Conservation (phyloP, 2,329 filamentous ascomycete species). For the Colletotrichum sp. region DNA sequence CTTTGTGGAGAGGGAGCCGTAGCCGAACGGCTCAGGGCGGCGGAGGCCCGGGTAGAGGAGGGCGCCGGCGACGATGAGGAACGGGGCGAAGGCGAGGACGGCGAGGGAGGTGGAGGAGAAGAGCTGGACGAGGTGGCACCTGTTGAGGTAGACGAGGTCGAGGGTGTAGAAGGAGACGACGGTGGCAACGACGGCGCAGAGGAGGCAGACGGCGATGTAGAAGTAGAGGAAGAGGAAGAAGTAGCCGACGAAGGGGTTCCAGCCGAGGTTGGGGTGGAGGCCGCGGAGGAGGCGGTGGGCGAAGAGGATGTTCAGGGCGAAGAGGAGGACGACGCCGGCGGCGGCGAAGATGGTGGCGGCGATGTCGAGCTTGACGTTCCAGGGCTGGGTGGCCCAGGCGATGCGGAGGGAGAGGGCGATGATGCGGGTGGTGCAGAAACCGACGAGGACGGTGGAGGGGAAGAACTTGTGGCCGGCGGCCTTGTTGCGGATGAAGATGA, state of each 20-base stretch:
- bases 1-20: conserved; percentile 71
- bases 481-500: conserved; percentile 57
- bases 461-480: conserved; percentile 61
- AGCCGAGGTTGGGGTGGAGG: conserved; percentile 73
- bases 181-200: conserved; percentile 69
- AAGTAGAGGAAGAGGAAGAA: conserved; percentile 64
- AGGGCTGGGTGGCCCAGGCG: conserved; percentile 52
- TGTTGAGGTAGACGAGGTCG: conserved; percentile 47
- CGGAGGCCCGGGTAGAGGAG: conserved; percentile 41
- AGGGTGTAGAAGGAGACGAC: conserved; percentile 73
- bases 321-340: conserved; percentile 76
- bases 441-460: conserved; percentile 62
- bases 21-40: conserved; percentile 57
- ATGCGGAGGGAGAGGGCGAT: conserved; percentile 57
- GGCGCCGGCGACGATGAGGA: conserved; percentile 56
- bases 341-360: conserved; percentile 74
- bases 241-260: conserved; percentile 59
- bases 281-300: conserved; percentile 77
- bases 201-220: conserved; percentile 61
- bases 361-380: conserved; percentile 48
- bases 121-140: conserved; percentile 70
- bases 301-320: conserved; percentile 80
- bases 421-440: conserved; percentile 61
- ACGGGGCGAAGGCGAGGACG: conserved; percentile 65
- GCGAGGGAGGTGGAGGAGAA: conserved; percentile 68